Conservation (phyloP, 805 yeast genomes). For the Wickerhamiella bombiphila region DNA sequence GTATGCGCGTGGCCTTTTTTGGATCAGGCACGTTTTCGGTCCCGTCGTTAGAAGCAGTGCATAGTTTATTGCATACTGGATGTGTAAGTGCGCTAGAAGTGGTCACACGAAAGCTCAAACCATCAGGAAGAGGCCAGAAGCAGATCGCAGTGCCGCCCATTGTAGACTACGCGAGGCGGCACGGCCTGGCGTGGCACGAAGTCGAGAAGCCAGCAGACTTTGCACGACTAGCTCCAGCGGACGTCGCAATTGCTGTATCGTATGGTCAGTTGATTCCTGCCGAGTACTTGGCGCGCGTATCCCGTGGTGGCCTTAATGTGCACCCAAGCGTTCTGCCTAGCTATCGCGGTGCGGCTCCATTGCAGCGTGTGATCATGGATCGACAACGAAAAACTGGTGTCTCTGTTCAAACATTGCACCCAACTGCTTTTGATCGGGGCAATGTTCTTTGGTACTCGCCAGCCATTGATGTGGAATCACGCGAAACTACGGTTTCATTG, state of each 20-base stretch:
- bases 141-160: conserved; percentile 10
- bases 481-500: conserved; percentile 35
- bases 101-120: conserved; percentile 12
- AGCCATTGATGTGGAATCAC: conserved; percentile 27
- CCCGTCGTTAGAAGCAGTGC: conserved; percentile 2
- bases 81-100: conserved; percentile 4
- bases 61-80: neutral
- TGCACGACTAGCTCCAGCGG: conserved; percentile 13
- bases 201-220: conserved; percentile 13
- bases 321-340: conserved; percentile 83
- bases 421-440: conserved; percentile 74
- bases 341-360: conserved; percentile 77
- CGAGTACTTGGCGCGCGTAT: conserved; percentile 32
- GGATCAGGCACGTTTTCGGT: conserved; percentile 1
- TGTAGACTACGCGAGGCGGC: conserved; percentile 11
- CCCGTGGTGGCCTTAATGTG: conserved; percentile 67
- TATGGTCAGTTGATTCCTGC: conserved; percentile 73
- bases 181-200: conserved; percentile 10
- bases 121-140: conserved; percentile 17
- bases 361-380: conserved; percentile 63
- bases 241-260: conserved; percentile 79
- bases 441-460: conserved; percentile 45
- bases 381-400: conserved; percentile 59
- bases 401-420: conserved; percentile 80
- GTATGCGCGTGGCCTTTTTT: neutral